These are phyloP conservation scores for Vicia faba DNA, from an alignment of 306 rosid genomes.

Conservation along the genomic window DNA sequence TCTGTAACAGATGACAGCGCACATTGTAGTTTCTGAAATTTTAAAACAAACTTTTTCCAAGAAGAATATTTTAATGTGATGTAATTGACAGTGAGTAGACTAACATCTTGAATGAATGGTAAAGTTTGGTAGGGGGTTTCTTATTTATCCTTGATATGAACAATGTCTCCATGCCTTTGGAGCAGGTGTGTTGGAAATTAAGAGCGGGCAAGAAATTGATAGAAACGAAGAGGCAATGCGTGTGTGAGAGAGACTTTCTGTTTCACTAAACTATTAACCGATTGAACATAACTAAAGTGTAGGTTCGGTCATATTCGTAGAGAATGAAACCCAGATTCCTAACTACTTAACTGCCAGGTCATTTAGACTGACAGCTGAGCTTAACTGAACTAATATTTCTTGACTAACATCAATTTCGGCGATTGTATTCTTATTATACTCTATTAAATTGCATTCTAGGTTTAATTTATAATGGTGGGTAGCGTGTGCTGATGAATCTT, in stretches of 20 bases:
- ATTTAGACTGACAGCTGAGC: constrained; percentile 2
- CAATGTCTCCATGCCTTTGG: constrained; percentile 24
- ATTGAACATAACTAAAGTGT: neutral
- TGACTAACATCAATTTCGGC: neutral
- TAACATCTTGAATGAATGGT: constrained; percentile 34
- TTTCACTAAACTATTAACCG: neutral
- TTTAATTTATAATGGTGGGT: constrained; percentile 28
- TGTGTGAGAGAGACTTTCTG: constrained; percentile 1
- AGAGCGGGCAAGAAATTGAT: neutral
- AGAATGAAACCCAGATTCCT: constrained; percentile 12
- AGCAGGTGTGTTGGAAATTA: constrained; percentile 9
- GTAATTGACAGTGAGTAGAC: constrained; percentile 15
- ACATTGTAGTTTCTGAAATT: constrained; percentile 21
- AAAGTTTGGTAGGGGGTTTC: constrained; percentile 20
- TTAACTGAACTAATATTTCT: constrained; percentile 12
- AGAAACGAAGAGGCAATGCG: neutral
- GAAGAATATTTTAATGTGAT: constrained; percentile 14
- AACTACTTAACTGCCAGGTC: neutral
- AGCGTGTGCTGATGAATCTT: constrained; percentile 14
- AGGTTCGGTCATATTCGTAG: neutral
- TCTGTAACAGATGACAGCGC: constrained; percentile 2
- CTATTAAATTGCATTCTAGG: constrained; percentile 16
- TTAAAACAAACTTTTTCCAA: constrained; percentile 3
- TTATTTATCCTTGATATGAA: constrained; percentile 24
- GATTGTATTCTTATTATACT: constrained; percentile 22